Evolutionary conservation across 768 basidiomycete species (phyloP), one percentile per base, ranked within the genome.

Genomic region (Calvatia gigantea): DNA sequence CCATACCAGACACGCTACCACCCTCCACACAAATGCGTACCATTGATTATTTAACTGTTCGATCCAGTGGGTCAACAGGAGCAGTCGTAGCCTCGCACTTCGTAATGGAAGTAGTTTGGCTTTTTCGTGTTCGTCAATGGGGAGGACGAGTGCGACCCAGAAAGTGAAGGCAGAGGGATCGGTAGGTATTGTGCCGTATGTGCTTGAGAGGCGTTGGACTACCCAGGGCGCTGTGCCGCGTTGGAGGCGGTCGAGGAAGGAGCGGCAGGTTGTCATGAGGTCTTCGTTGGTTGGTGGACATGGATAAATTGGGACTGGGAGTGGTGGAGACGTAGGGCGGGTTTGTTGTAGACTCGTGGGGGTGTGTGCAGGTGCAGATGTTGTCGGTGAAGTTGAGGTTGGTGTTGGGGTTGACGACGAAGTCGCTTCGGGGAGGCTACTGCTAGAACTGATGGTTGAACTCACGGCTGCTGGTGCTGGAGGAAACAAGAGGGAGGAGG

Each of bases 41-140:
- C 79, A 81, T 61, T 79, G 77, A 65, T 70, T 75, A 63, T 76
- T 77, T 41, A 79, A 67, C 65, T 77, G 74, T 73, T 97, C 93
- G 64, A 98, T 95, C 96, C 96, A 98, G 64, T 93, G 89, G 25
- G 91, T 90, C 56, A 97, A 87, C 62, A 98, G 77, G 54, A 88
- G 76, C 51, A 98, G 72, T 29, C 96, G 79, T 58, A 97, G 75
- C 25, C 88, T 80, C 0, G 90, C 79, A 51, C 84, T 89, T 57
- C 85, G 82, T 49, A 95, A 86, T 0, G 92, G 90, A 9, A 95
- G 75, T 7, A 98, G 79, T 63, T 94, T 89, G 11, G 92, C 76
- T 68, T 94, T 92, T 73, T 94, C 89, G 63, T 85, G 80, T 55
- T 96, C 91, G 67, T 96, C 92, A 65, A 98, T 92, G 32, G 94